Base-by-base conservation (phyloP, 2,329 filamentous ascomycete genomes). In the Aureobasidium sp. region DNA sequence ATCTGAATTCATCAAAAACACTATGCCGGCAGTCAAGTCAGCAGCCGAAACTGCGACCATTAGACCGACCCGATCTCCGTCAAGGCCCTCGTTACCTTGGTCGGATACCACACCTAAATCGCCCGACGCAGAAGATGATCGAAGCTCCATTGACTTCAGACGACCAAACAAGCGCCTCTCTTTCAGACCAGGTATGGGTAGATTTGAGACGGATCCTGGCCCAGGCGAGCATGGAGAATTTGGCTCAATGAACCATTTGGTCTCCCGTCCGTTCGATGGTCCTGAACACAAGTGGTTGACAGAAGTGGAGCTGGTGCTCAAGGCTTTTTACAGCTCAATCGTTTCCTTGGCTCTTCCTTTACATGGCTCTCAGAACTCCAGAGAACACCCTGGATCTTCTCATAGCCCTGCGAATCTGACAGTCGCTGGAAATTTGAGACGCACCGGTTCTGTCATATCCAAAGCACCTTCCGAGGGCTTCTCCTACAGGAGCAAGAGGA, bases 1-100 rank as follows among this genome's bases (percentile, higher is more conserved):
- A 61, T 87, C 83, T 65, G 93, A 97, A 70, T 99, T 97, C 70
- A 84, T 99, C 71, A 96, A 95, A 75, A 99, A 99, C 71, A 97
- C 94, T 4, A 87, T 97, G 80, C 88, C 89, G 0, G 96, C 93
- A 0, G 89, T 99, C 65, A 85, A 84, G 63, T 86, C 86, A 63
- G 82, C 81, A 1, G 88, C 88, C 65, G 82, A 87, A 9, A 50
- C 25, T 32, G 70, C 71, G 3, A 71, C 69, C 1, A 63, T 71
- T 25, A 65, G 67, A 32, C 66, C 69, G 8, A 60, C 63, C 9
- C 63, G 62, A 3, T 62, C 55, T 9, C 34, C 53, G 21, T 21
- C 21, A 3, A 63, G 71, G 13, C 71, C 71, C 15, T 59, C 66
- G 21, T 47, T 71, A n/a, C 69, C 71, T 13, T 72, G 72, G 71